Conservation (phyloP, 2,329 filamentous ascomycete genomes). For the Acrocalymma vagum region DNA sequence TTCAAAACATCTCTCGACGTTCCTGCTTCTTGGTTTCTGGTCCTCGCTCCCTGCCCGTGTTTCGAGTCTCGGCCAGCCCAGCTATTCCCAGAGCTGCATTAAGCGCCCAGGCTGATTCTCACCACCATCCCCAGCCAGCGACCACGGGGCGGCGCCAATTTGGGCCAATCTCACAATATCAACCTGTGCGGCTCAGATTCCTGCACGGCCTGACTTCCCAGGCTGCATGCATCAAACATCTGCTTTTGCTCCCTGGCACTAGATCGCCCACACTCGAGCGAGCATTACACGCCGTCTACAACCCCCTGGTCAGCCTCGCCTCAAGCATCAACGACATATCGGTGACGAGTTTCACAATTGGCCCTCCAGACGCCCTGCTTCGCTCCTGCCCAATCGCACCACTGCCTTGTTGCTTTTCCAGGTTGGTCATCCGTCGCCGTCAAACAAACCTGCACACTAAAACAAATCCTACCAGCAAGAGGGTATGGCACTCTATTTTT, state of each 20-base stretch:
- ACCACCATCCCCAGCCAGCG: constrained; percentile 31
- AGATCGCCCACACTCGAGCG: too few species aligned
- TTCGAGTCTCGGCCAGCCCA: constrained; percentile 36
- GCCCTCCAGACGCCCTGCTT: constrained; percentile 25
- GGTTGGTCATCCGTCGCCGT: constrained; percentile 23
- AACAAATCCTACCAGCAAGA: constrained; percentile 26
- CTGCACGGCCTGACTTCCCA: constrained; percentile 15
- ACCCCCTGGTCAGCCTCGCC: constrained; percentile 39
- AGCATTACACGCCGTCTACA: constrained; percentile 26
- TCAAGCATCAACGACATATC: constrained; percentile 28
- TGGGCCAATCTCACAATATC: constrained; percentile 37
- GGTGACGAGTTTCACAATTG: constrained; percentile 39
- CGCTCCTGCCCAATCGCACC: constrained; percentile 29
- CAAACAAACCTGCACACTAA: constrained; percentile 35
- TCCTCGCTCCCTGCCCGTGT: constrained; percentile 31
- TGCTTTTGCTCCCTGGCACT: constrained; percentile 22
- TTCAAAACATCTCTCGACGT: too few species aligned
- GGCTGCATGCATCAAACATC: constrained; percentile 32
- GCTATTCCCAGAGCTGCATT: constrained; percentile 36
- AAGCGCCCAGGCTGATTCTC: constrained; percentile 42
- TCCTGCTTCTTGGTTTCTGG: constrained; percentile 33
- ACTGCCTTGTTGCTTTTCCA: constrained; percentile 14
- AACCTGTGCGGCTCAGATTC: constrained; percentile 22
- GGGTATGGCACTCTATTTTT: constrained; percentile 42
- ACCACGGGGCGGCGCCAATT: too few species aligned